Base-by-base conservation (phyloP, 441 rosid genomes). In the Biscutella laevigata region DNA sequence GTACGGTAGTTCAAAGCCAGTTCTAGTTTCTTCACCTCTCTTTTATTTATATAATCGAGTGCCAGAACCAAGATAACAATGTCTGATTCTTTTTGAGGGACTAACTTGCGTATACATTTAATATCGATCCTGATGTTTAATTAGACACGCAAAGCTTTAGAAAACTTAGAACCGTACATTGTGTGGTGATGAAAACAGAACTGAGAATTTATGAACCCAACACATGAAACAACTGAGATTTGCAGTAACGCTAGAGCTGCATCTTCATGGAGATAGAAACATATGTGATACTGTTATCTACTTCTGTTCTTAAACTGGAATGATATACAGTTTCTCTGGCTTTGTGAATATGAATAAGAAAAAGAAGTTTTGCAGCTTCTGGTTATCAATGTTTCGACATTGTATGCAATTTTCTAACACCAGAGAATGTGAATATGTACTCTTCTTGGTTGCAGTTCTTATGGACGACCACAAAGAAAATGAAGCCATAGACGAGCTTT, bases 401-500 rank as follows among this genome's bases (percentile, higher is more conserved):
- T 12, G 10, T 28, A 11, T 12, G 17, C 38, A 28, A 53, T 39
- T 38, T 40, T 16, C 4, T 56, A 56, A 32, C 14, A 43, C 10
- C 25, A n/a, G 7, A n/a, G n/a, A n/a, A n/a, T n/a, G n/a, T n/a
- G n/a, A n/a, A n/a, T n/a, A n/a, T n/a, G n/a, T n/a, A n/a, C n/a
- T n/a, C n/a, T n/a, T n/a, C n/a, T 57, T 38, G 59, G 55, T 53
- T 62, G 51, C 80, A 88, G 97, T 86, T 67, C 74, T 88, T 30
- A 92, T 88, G 99, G 99, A 92, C 51, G 92, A 88, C 67, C 95
- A 83, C 73, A 82, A 77, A 70, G 99, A 92, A 75, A 83, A 51
- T 2, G 95, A 88, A 66, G 99, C 99, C 17, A 77, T 92, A 53
- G 56, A 48, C 13, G 96, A 92, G 85, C 95, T 92, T 29, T 63